These are phyloP conservation scores for Spathaspora passalidarum DNA, from an alignment of 805 yeast species.

Conservation along the genomic window DNA sequence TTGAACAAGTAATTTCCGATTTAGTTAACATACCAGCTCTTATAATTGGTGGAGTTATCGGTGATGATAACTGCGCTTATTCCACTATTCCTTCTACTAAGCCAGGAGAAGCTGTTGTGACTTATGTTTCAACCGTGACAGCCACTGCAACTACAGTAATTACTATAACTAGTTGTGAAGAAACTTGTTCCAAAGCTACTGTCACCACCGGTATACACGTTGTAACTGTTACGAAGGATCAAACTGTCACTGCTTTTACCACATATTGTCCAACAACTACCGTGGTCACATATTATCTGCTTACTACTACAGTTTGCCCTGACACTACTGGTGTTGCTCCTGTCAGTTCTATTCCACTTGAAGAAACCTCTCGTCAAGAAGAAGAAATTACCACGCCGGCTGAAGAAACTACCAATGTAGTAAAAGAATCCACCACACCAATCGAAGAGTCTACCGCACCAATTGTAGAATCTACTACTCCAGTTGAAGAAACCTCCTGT, in stretches of 20 bases:
- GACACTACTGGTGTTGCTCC: background rate
- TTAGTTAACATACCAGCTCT: background rate
- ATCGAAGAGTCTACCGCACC: too few relatives aligned
- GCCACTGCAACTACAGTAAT: slow-evolving; percentile 3
- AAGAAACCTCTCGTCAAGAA: background rate
- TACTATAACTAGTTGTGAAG: slow-evolving; percentile 1
- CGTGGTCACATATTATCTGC: background rate
- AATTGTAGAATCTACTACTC: too few relatives aligned
- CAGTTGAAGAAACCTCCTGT: too few relatives aligned
- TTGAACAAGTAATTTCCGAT: background rate
- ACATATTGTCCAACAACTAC: slow-evolving; percentile 21
- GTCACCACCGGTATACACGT: slow-evolving; percentile 27
- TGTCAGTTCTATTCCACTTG: background rate
- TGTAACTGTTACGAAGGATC: slow-evolving; percentile 21
- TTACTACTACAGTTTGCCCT: slow-evolving; percentile 4
- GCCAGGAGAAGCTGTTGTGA: background rate
- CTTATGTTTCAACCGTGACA: slow-evolving; percentile 5
- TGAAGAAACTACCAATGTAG: background rate
- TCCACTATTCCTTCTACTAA: background rate
- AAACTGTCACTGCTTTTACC: slow-evolving; percentile 20
- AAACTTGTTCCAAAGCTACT: slow-evolving; percentile 16
- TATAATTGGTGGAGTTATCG: background rate
- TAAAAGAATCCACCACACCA: slow-evolving; percentile 4
- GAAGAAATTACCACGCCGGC: background rate
- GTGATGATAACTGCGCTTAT: background rate